Evolutionary conservation across 768 basidiomycete genomes (phyloP).

Genomic region (Trametes cingulata): DNA sequence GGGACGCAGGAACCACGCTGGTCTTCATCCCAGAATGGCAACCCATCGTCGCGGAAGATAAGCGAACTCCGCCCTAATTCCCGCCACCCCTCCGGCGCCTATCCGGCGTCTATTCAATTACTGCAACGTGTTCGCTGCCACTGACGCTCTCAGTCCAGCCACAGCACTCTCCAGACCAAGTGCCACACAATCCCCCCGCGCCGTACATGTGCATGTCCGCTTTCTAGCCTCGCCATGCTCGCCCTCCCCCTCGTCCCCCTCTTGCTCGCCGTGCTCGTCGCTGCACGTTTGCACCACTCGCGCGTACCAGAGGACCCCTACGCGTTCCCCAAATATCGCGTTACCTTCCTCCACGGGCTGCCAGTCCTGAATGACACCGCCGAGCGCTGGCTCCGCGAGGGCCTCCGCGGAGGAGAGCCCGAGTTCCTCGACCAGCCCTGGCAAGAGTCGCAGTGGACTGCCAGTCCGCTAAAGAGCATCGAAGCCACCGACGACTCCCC

Average conservation of each 20-base stretch:
- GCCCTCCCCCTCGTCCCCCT: conserved; percentile 34
- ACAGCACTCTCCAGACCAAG: background rate
- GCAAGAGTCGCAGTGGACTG: conserved; percentile 43
- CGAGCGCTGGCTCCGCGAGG: conserved; percentile 69
- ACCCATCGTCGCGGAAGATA: conserved; percentile 18
- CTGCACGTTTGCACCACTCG: conserved; percentile 50
- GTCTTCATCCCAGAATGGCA: conserved; percentile 4
- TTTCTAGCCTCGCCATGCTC: conserved; percentile 23
- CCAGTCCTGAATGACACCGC: conserved; percentile 75
- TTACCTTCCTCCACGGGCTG: conserved; percentile 77
- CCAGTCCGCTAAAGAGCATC: conserved; percentile 55
- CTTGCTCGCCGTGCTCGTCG: conserved; percentile 32
- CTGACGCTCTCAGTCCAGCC: background rate
- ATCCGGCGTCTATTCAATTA: conserved; percentile 17
- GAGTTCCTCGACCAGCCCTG: conserved; percentile 76
- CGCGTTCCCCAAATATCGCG: conserved; percentile 81
- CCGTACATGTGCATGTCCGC: conserved; percentile 3
- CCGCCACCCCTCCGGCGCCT: conserved; percentile 1
- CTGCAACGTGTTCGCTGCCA: conserved; percentile 17
- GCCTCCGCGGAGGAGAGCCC: conserved; percentile 70
- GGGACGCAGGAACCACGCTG: conserved; percentile 11
- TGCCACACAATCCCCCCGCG: background rate
- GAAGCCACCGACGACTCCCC: conserved; percentile 48
- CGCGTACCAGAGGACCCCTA: conserved; percentile 73
- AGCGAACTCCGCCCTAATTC: conserved; percentile 21